Evolutionary conservation across 2,329 filamentous ascomycete species (phyloP).

Genomic region (Pochonia chlamydosporia): DNA sequence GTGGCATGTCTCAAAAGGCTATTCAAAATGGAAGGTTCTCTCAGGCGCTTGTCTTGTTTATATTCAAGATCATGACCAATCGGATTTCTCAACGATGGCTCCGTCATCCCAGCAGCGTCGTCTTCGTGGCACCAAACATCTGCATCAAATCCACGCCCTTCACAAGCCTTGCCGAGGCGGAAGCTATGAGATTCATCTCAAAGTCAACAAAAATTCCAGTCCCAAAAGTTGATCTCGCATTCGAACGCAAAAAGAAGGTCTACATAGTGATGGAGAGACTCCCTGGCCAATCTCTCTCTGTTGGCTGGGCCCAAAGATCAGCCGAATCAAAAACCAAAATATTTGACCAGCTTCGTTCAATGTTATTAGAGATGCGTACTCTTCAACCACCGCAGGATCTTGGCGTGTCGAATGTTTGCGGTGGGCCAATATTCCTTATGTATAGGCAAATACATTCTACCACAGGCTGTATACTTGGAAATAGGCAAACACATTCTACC

Average conservation of each 20-base stretch:
- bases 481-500: too few relatives aligned
- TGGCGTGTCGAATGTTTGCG: conserved; percentile 17
- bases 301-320: conserved; percentile 9
- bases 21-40: too few relatives aligned
- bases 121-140: too few relatives aligned
- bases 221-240: conserved; percentile 12
- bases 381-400: conserved; percentile 13
- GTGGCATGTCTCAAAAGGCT: too few relatives aligned
- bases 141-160: conserved; percentile 1
- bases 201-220: conserved; percentile 15
- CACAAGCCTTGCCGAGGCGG: conserved; percentile 13
- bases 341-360: conserved; percentile 14
- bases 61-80: too few relatives aligned
- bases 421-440: conserved; percentile 19
- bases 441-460: too few relatives aligned
- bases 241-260: background rate
- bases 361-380: conserved; percentile 16
- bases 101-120: too few relatives aligned
- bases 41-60: too few relatives aligned
- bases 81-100: too few relatives aligned
- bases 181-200: conserved; percentile 15
- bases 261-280: conserved; percentile 22
- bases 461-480: too few relatives aligned
- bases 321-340: conserved; percentile 12
- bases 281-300: conserved; percentile 14